These are phyloP conservation scores for Eustoma russellianum DNA, from an alignment of 257 asterid species.

Conservation along the genomic window DNA sequence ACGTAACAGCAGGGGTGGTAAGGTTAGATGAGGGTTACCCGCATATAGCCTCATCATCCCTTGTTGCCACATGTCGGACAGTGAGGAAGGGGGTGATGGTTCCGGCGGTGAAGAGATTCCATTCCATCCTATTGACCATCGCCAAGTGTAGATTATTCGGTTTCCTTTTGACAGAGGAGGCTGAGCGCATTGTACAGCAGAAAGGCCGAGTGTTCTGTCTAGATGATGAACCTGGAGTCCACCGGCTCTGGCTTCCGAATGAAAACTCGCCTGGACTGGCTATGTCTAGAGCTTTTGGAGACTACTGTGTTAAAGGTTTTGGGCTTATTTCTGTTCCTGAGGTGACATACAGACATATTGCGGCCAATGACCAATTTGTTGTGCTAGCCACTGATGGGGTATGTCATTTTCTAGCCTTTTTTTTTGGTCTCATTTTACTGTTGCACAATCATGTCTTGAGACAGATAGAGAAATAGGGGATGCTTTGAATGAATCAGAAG, in stretches of 20 bases:
- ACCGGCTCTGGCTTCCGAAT: slow-evolving; percentile 83
- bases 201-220: slow-evolving; percentile 70
- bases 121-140: no score
- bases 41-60: no score
- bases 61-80: no score
- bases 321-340: slow-evolving; percentile 91
- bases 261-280: slow-evolving; percentile 88
- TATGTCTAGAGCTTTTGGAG: slow-evolving; percentile 97
- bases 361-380: slow-evolving; percentile 59
- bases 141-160: neutral
- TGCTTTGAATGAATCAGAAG: no score
- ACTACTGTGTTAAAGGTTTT: slow-evolving; percentile 72
- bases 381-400: slow-evolving; percentile 98
- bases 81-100: no score
- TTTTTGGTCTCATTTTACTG: neutral
- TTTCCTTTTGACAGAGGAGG: slow-evolving; percentile 50
- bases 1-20: no score
- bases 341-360: slow-evolving; percentile 62
- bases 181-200: slow-evolving; percentile 61
- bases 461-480: neutral
- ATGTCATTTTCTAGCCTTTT: slow-evolving; percentile 8
- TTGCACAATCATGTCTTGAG: neutral
- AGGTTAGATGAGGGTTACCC: no score
- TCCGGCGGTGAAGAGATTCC: no score
- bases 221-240: slow-evolving; percentile 77